Base-by-base conservation (phyloP, 345 rosid genomes). In the Ceriops tagal region DNA sequence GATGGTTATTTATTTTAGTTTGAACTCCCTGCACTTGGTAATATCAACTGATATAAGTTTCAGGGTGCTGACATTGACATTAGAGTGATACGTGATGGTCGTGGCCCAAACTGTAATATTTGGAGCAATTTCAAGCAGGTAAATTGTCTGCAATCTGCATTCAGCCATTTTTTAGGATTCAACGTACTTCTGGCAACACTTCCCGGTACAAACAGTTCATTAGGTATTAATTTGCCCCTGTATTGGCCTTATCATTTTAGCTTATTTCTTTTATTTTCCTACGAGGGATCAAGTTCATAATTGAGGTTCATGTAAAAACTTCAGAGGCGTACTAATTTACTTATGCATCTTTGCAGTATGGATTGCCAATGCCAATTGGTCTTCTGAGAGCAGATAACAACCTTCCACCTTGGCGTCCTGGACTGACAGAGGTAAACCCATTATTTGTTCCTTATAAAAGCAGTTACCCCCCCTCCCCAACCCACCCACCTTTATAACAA, bases 111-210 rank as follows among this genome's bases (percentile, higher is more conserved):
- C 57, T 86, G 93, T 78, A 92, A 95, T 80, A 92, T 95, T 47
- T 95, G 99, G 98, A 95, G 96, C 81, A 95, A 95, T 78, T 95
- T 95, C 83, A 90, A 92, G 82, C 99, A 95, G 98, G 99, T 92
- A 75, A 62, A 24, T 56, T 56, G 31, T 8, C 28, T 27, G 49
- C 49, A 43, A 43, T 43, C 49, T 43, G 49, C 49, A 43, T 43
- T 43, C 5, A 13, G 18, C 49, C 15, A 43, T 43, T 43, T 5
- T 13, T 13, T 43, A 43, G 18, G 18, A 13, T 56, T 56, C 28
- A 56, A 16, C 24, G 59, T 56, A 56, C 59, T 56, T 22, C 15
- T 55, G 28, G 24, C 13, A 56, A 15, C 59, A 24, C 18, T 27
- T 56, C 15, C 26, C 9, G 10, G 59, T 56, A 55, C 28, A n/a